Conservation (phyloP, 805 yeast species). For the Yarrowia sp. region DNA sequence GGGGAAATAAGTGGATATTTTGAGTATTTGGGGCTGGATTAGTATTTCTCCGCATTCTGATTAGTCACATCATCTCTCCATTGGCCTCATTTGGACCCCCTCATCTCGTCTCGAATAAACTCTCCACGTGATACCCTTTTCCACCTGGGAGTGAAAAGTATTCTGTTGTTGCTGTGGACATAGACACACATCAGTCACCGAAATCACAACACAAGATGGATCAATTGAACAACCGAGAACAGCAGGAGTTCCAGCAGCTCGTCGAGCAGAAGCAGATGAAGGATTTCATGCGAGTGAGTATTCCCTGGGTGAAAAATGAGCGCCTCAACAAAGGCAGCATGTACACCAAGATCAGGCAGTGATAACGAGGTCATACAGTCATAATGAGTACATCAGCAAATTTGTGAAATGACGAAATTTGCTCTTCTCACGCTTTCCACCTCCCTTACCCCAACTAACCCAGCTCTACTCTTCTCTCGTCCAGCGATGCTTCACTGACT, state of each 20-base stretch:
- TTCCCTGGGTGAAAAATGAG: background rate
- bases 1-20: no score
- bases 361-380: no score
- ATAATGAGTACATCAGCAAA: no score
- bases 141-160: slow-evolving; percentile 38
- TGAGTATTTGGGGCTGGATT: no score
- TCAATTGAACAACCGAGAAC: slow-evolving; percentile 92
- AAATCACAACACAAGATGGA: slow-evolving; percentile 64
- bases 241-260: slow-evolving; percentile 92
- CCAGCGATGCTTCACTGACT: slow-evolving; percentile 95
- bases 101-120: background rate
- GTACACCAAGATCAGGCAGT: no score
- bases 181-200: slow-evolving; percentile 30
- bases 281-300: slow-evolving; percentile 89
- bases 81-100: no score
- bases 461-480: slow-evolving; percentile 87
- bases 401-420: no score
- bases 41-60: no score
- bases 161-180: slow-evolving; percentile 30
- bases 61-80: no score
- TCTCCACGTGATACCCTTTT: slow-evolving; percentile 39
- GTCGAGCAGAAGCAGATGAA: slow-evolving; percentile 98
- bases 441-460: background rate
- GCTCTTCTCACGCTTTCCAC: no score
- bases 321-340: no score